phyloP scores from a whole-genome alignment of 129 eudicot genomes.

The Tagetes erecta region DNA sequence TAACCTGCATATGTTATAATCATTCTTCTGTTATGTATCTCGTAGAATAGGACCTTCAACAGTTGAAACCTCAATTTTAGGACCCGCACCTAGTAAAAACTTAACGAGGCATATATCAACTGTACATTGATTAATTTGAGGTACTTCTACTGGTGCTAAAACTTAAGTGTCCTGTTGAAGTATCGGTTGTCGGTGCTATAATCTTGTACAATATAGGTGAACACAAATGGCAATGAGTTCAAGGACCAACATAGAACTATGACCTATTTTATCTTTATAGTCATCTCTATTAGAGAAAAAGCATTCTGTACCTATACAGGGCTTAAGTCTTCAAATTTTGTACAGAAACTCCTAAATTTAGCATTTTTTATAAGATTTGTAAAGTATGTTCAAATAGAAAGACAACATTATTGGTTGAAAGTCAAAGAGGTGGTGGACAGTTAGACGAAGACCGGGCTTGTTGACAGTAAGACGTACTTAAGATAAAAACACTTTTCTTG shows the following conservation, averaged over 20 bases:
- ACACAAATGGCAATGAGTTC: background rate
- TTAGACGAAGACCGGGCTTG: background rate
- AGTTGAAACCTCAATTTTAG: background rate
- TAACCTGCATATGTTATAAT: conserved; percentile 5
- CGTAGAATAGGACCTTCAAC: background rate
- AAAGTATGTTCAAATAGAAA: background rate
- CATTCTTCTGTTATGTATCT: background rate
- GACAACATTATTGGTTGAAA: background rate
- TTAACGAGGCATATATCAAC: background rate
- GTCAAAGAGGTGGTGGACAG: conserved; percentile 11
- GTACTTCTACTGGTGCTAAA: conserved; percentile 1
- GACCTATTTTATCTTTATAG: conserved; percentile 5
- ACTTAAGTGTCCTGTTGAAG: background rate
- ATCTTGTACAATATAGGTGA: background rate
- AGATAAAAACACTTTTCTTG: background rate
- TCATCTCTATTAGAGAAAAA: background rate
- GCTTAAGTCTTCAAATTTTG: background rate
- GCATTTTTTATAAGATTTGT: background rate
- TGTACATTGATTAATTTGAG: background rate
- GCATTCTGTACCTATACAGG: background rate
- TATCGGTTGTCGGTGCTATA: background rate
- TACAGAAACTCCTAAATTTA: background rate
- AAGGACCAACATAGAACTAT: background rate
- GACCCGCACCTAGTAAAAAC: background rate
- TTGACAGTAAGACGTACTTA: conserved; percentile 5